Evolutionary conservation across 805 yeast species (phyloP).

Genomic region (Metschnikowia vanudenii): DNA sequence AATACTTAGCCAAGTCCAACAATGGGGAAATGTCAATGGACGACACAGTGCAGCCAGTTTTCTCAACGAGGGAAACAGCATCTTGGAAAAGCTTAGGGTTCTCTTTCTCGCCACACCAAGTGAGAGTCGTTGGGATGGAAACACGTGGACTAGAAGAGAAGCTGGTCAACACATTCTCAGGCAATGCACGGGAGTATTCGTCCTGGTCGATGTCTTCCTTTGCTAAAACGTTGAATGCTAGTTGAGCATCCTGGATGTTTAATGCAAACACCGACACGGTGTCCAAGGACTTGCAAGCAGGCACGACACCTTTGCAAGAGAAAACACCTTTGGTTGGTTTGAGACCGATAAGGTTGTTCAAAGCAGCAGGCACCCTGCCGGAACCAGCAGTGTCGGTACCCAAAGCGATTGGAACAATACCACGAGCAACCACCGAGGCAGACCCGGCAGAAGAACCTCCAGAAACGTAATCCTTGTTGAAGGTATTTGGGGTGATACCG

Average conservation of each 20-base stretch:
- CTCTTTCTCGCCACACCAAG: constrained; percentile 79
- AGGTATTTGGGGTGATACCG: constrained; percentile 82
- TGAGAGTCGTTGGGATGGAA: constrained; percentile 71
- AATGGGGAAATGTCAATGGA: constrained; percentile 72
- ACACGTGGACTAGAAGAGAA: constrained; percentile 62
- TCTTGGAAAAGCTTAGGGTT: constrained; percentile 67
- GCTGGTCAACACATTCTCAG: constrained; percentile 58
- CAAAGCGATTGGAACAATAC: constrained; percentile 81
- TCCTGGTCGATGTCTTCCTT: constrained; percentile 65
- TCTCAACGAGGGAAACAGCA: constrained; percentile 51
- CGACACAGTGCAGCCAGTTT: constrained; percentile 53
- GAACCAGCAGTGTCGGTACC: constrained; percentile 99
- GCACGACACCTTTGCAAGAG: constrained; percentile 90
- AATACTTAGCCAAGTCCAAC: constrained; percentile 76
- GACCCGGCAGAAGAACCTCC: constrained; percentile 98
- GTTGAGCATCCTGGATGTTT: constrained; percentile 80
- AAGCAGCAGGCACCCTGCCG: constrained; percentile 95
- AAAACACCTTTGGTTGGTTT: constrained; percentile 91
- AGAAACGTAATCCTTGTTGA: constrained; percentile 72
- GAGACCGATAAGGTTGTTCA: constrained; percentile 87
- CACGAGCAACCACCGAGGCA: constrained; percentile 87
- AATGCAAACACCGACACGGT: constrained; percentile 85
- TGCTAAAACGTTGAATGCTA: constrained; percentile 68
- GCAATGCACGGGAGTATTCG: constrained; percentile 78
- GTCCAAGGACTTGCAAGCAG: constrained; percentile 93